Conservation (phyloP, 2,329 filamentous ascomycete species). For the Fusarium brachygibbosum region DNA sequence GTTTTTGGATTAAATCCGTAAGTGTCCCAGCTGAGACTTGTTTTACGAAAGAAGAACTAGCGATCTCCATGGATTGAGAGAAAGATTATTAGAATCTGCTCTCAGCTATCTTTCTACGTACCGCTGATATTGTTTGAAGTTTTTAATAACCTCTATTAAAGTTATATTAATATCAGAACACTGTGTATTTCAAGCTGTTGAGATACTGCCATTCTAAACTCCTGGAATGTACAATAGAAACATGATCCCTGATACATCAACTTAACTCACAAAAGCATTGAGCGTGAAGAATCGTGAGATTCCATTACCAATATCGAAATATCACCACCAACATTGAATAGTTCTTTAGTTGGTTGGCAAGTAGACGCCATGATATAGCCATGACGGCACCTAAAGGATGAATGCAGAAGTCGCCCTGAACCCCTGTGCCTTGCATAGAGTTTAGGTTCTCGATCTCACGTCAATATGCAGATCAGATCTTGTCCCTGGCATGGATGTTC, state of each 20-base stretch:
- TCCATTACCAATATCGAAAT: neutral
- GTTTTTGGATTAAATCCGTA: neutral
- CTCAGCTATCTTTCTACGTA: neutral
- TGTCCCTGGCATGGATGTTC: neutral
- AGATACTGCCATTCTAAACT: accelerated
- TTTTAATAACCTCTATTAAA: neutral
- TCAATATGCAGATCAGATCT: neutral
- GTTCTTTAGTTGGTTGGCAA: neutral
- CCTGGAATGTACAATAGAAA: no score
- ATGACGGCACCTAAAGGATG: neutral
- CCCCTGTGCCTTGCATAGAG: neutral
- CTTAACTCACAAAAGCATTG: no score
- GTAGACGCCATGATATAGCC: neutral
- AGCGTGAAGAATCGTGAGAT: neutral
- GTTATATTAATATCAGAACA: accelerated
- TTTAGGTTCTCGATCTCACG: neutral
- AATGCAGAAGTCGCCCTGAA: neutral
- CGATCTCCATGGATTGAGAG: no score
- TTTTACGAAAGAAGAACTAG: neutral
- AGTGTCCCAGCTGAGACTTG: neutral
- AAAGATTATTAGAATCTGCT: neutral
- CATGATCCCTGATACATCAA: no score
- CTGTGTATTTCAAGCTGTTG: no score
- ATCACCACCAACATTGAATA: neutral
- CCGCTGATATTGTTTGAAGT: accelerated